phyloP scores from a whole-genome alignment of 2,329 filamentous ascomycete genomes.

The Fusarium sp. region DNA sequence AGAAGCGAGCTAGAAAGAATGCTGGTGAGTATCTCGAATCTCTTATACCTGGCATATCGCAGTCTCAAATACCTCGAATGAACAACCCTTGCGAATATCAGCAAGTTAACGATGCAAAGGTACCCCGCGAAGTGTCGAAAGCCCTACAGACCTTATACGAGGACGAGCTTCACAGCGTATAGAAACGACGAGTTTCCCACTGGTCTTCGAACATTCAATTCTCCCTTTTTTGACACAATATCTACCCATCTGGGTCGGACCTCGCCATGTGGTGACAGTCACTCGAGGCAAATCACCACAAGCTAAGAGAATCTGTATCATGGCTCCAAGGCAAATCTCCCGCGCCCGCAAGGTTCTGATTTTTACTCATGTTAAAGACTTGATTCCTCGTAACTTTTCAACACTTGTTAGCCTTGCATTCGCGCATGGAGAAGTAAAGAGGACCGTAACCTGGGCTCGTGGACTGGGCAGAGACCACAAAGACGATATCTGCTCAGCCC shows the following conservation, averaged over 20 bases:
- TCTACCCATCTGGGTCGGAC: conserved; percentile 57
- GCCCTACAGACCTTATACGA: conserved; percentile 48
- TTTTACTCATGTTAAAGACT: conserved; percentile 55
- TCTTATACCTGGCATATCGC: not conserved
- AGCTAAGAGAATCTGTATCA: conserved; percentile 55
- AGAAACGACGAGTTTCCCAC: conserved; percentile 54
- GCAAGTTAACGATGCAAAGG: conserved; percentile 32
- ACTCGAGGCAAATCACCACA: conserved; percentile 52
- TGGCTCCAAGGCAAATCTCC: conserved; percentile 52
- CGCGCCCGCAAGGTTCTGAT: conserved; percentile 55
- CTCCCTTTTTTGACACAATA: conserved; percentile 59
- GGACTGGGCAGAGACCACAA: conserved; percentile 53
- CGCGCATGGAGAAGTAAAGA: conserved; percentile 53
- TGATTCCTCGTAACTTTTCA: conserved; percentile 53
- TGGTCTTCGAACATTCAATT: conserved; percentile 58
- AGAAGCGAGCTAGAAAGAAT: conserved; percentile 51
- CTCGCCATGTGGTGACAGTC: conserved; percentile 55
- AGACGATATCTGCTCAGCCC: conserved; percentile 56
- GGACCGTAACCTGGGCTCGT: conserved; percentile 54
- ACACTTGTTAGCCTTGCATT: conserved; percentile 53
- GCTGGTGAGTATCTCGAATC: conserved; percentile 37
- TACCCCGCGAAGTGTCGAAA: conserved; percentile 49
- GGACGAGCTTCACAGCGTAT: conserved; percentile 46
- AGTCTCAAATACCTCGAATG: not conserved
- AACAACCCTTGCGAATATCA: not conserved